phyloP scores from a whole-genome alignment of 1,139 yeast genomes.

The Saccharomyces hybrid region DNA sequence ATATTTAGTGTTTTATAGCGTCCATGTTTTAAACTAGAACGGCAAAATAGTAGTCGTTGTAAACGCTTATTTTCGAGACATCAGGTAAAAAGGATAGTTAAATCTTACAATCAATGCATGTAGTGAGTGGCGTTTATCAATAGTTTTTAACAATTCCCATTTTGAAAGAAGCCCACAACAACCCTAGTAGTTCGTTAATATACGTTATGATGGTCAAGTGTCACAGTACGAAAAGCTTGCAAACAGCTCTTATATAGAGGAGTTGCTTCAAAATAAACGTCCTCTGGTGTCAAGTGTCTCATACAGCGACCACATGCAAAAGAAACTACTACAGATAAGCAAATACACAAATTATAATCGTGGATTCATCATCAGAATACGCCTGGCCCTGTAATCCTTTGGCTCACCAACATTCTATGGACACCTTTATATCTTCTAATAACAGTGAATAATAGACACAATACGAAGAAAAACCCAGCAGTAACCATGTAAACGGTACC shows the following conservation, averaged over 20 bases:
- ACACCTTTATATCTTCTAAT: slow-evolving; percentile 23
- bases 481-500: slow-evolving; percentile 25
- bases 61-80: neutral
- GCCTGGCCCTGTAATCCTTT: neutral
- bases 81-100: neutral
- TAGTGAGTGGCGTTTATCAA: neutral
- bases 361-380: neutral
- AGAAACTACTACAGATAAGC: neutral
- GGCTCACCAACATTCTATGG: neutral
- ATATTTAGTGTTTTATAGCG: neutral
- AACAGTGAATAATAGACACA: slow-evolving; percentile 25
- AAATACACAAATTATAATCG: neutral
- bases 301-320: neutral
- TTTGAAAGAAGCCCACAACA: neutral
- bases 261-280: neutral
- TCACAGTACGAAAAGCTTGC: neutral
- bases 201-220: neutral
- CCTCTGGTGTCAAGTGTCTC: neutral
- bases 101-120: neutral
- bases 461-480: slow-evolving; percentile 26
- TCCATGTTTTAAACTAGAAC: neutral
- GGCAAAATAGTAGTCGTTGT: neutral
- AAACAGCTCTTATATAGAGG: neutral
- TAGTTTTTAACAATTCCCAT: neutral
- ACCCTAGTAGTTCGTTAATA: neutral